phyloP scores from a whole-genome alignment of 306 rosid species.

The Rosa lucieae region DNA sequence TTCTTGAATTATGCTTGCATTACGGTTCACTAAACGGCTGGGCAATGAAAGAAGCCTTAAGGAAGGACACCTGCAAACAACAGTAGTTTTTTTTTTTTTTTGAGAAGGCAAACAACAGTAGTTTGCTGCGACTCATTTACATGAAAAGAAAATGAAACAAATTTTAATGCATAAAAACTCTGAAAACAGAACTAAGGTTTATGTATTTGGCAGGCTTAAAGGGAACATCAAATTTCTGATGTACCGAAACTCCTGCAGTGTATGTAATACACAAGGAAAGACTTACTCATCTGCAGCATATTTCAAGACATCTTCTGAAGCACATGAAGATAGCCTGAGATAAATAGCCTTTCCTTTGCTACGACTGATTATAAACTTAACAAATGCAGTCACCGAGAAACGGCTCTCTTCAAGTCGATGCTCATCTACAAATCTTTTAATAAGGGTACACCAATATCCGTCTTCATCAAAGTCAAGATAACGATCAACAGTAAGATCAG shows the following conservation, averaged over 20 bases:
- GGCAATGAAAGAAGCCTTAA: not conserved
- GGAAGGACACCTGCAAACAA: not conserved
- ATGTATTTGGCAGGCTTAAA: too few species aligned
- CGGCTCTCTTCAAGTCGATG: not conserved
- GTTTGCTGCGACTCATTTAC: not conserved
- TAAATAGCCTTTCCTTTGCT: not conserved
- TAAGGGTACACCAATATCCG: not conserved
- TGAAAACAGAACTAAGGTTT: too few species aligned
- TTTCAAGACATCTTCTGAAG: not conserved
- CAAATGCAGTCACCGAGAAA: constrained; percentile 1
- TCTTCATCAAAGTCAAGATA: not conserved
- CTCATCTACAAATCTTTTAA: not conserved
- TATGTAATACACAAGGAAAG: not conserved
- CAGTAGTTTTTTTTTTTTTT: too few species aligned
- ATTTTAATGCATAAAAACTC: too few species aligned
- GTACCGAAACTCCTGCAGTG: too few species aligned
- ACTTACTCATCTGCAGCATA: not conserved
- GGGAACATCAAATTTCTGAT: too few species aligned
- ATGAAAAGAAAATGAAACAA: not conserved
- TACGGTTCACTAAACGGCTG: not conserved
- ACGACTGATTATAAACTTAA: not conserved
- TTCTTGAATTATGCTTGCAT: not conserved
- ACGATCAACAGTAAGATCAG: not conserved
- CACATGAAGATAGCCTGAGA: not conserved
- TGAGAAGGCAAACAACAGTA: not conserved